Conservation (phyloP, 192 early-diverging fungal genomes). For the Geranomyces variabilis region DNA sequence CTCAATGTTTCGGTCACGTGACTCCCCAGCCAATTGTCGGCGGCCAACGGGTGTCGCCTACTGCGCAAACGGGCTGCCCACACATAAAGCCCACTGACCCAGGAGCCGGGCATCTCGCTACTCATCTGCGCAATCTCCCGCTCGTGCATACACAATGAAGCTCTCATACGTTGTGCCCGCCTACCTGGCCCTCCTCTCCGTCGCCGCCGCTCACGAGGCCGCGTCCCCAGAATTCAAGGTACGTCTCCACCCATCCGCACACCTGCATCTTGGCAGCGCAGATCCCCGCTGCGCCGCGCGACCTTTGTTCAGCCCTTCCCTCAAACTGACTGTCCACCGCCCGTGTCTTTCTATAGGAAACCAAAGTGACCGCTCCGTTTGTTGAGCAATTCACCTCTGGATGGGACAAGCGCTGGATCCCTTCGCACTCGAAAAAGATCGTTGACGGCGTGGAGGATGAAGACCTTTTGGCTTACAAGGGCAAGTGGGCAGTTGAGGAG, state of each 20-base stretch:
- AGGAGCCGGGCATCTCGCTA: too few species aligned
- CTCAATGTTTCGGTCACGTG: too few species aligned
- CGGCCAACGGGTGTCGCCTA: too few species aligned
- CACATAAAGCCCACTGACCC: too few species aligned
- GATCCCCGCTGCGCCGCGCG: neutral
- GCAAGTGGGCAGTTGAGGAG: slow-evolving; percentile 79
- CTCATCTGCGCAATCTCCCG: too few species aligned
- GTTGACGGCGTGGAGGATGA: slow-evolving; percentile 74
- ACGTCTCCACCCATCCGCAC: neutral
- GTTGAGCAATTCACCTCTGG: slow-evolving; percentile 72
- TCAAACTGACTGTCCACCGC: too few species aligned
- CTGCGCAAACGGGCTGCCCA: too few species aligned
- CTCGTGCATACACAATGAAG: slow-evolving; percentile 15
- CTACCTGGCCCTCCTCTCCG: slow-evolving; percentile 24
- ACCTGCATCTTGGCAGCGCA: neutral
- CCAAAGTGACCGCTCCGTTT: slow-evolving; percentile 65
- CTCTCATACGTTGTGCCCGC: slow-evolving; percentile 28
- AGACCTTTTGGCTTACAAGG: slow-evolving; percentile 68
- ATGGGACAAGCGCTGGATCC: slow-evolving; percentile 67
- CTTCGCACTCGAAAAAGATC: slow-evolving; percentile 70
- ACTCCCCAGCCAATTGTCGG: too few species aligned
- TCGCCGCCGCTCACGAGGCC: slow-evolving; percentile 11
- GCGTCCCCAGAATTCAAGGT: slow-evolving; percentile 11
- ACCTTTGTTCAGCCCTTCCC: neutral
- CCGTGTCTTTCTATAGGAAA: too few species aligned